phyloP scores from a whole-genome alignment of 2,329 filamentous ascomycete species.

The Aspergillus udagawae region DNA sequence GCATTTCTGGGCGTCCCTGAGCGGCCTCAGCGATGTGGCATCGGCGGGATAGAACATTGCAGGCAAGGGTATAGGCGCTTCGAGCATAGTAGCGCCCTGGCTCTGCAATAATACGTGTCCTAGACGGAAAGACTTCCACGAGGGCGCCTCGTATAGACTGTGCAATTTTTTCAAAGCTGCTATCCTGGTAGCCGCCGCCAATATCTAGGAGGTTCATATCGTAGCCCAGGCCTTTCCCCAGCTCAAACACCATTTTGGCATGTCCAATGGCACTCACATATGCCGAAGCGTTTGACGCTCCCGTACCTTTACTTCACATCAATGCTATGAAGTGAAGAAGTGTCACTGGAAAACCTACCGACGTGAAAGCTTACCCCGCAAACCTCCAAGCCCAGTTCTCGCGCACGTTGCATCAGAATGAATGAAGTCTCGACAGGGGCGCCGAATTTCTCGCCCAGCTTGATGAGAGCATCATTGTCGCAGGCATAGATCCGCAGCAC shows the following conservation, averaged over 20 bases:
- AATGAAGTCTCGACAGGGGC: not conserved
- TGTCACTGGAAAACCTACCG: conserved; percentile 8
- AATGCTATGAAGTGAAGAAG: not conserved
- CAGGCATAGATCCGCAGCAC: conserved; percentile 16
- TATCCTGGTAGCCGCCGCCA: conserved; percentile 23
- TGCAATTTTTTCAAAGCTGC: conserved; percentile 16
- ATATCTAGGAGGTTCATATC: conserved; percentile 19
- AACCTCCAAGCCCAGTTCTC: conserved; percentile 19
- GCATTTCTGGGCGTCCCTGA: conserved; percentile 16
- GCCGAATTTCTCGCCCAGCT: conserved; percentile 5
- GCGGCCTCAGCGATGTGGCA: conserved; percentile 5
- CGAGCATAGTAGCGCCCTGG: conserved; percentile 22
- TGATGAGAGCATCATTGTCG: conserved; percentile 4
- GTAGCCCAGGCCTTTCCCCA: conserved; percentile 15
- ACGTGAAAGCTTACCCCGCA: conserved; percentile 28
- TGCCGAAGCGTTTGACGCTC: conserved; percentile 12
- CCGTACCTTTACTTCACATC: conserved; percentile 10
- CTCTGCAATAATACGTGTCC: conserved; percentile 19
- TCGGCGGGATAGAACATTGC: conserved; percentile 19
- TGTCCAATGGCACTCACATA: conserved; percentile 18
- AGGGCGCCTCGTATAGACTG: conserved; percentile 1
- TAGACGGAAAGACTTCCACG: conserved; percentile 6
- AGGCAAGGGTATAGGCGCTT: conserved; percentile 19
- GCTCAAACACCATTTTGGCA: conserved; percentile 13
- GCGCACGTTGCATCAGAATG: conserved; percentile 15